Percentiles rank a stretch among this genome's conserved stretches.
Evolutionary conservation across 2,329 filamentous ascomycete species (phyloP).

Genomic region (Lecanicillium sp.): DNA sequence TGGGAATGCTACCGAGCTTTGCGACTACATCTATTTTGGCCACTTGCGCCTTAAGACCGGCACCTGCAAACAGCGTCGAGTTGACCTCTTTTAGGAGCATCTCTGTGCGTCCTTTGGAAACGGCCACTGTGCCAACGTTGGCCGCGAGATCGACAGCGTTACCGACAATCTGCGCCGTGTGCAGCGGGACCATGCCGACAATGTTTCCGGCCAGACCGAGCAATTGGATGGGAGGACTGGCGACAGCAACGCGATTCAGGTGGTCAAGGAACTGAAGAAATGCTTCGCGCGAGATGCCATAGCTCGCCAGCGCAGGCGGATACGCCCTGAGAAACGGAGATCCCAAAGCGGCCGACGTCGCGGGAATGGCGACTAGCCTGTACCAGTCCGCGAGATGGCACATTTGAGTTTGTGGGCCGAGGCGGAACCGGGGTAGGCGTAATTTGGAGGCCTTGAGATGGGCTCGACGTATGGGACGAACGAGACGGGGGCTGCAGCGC

Average conservation of each 20-base stretch:
- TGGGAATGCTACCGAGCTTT: conserved; percentile 16
- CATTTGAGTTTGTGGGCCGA: neutral
- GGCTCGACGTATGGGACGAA: neutral
- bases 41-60: conserved; percentile 15
- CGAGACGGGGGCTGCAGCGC: too few species aligned
- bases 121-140: conserved; percentile 10
- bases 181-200: conserved; percentile 17
- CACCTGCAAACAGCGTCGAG: conserved; percentile 14
- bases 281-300: conserved; percentile 13
- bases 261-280: conserved; percentile 19
- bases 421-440: neutral
- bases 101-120: conserved; percentile 18
- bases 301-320: conserved; percentile 13
- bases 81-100: conserved; percentile 15
- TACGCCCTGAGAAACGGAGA: conserved; percentile 19
- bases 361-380: conserved; percentile 19
- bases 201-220: conserved; percentile 17
- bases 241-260: conserved; percentile 17
- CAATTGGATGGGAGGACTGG: conserved; percentile 17
- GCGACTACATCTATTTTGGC: conserved; percentile 19
- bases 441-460: too few species aligned
- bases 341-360: conserved; percentile 15
- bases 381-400: neutral
- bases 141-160: conserved; percentile 11
- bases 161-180: conserved; percentile 18